Evolutionary conservation across 352 stramenopile species (phyloP).

Genomic region (Plasmopara halstedii): DNA sequence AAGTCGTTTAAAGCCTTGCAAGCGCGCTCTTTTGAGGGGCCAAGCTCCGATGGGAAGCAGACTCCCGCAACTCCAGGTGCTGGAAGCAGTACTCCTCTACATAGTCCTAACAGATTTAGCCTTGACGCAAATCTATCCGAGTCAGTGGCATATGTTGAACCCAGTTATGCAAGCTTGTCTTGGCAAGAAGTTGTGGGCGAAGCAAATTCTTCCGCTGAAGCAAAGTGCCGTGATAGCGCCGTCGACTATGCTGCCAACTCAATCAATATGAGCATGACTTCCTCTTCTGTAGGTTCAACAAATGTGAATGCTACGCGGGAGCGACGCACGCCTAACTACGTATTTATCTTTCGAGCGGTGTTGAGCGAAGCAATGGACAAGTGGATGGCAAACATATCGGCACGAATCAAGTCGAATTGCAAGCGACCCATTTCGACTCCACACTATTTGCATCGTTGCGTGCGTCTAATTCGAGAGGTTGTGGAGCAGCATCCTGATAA

Average conservation of each 20-base stretch:
- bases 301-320: constrained; percentile 72
- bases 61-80: constrained; percentile 25
- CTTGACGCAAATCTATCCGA: constrained; percentile 24
- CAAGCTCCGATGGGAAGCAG: constrained; percentile 30
- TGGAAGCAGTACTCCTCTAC: constrained; percentile 47
- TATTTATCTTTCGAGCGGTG: constrained; percentile 79
- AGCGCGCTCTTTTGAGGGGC: constrained; percentile 48
- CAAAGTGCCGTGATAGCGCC: constrained; percentile 54
- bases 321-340: constrained; percentile 72
- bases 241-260: constrained; percentile 61
- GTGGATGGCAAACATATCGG: constrained; percentile 75
- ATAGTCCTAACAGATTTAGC: constrained; percentile 49
- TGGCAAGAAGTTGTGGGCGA: constrained; percentile 71
- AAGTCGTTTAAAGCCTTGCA: constrained; percentile 75
- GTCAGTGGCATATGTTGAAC: constrained; percentile 37
- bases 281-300: constrained; percentile 51
- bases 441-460: constrained; percentile 79
- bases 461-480: constrained; percentile 75
- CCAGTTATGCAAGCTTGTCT: constrained; percentile 45
- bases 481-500: constrained; percentile 77
- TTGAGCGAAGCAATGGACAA: constrained; percentile 86
- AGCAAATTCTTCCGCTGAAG: constrained; percentile 38
- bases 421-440: constrained; percentile 73
- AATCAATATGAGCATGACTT: constrained; percentile 83
- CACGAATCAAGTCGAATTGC: constrained; percentile 58